A percentile compares a stretch with the other conserved stretches of the same genome.
phyloP scores from a whole-genome alignment of 208 protist genomes.

The Herpetomonas samuelpessoai region DNA sequence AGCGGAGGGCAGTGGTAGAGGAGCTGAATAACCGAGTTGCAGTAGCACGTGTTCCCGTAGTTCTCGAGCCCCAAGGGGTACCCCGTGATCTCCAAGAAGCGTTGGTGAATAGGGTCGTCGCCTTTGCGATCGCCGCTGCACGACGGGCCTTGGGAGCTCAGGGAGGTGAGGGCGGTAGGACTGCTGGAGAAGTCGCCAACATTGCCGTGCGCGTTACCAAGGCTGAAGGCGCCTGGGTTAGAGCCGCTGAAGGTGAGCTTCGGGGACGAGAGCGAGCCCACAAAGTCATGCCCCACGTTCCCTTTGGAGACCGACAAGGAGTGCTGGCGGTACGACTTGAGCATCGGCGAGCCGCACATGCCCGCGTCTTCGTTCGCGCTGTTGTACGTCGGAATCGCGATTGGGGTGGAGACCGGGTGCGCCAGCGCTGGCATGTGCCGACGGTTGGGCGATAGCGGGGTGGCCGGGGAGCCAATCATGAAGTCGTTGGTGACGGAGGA shows the following conservation, averaged over 20 bases:
- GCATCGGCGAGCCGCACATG: constrained; percentile 44
- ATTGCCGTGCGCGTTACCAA: not conserved
- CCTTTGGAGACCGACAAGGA: constrained; percentile 39
- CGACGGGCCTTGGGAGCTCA: not conserved
- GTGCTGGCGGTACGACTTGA: constrained; percentile 66
- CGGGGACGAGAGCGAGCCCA: constrained; percentile 23
- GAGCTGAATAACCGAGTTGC: constrained; percentile 87
- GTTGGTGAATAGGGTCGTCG: constrained; percentile 33
- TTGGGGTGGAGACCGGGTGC: constrained; percentile 15
- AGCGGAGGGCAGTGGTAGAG: constrained; percentile 90
- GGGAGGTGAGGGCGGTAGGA: not conserved
- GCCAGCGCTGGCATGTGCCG: constrained; percentile 17
- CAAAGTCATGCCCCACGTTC: constrained; percentile 3
- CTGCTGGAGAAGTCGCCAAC: not conserved
- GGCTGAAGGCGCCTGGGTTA: constrained; percentile 1
- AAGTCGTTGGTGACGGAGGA: constrained; percentile 22
- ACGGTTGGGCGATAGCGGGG: constrained; percentile 23
- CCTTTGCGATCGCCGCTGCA: not conserved
- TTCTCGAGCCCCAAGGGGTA: constrained; percentile 85
- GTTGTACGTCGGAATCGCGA: constrained; percentile 53
- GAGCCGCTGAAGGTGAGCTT: constrained; percentile 7
- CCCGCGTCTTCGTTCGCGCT: constrained; percentile 25
- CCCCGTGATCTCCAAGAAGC: constrained; percentile 73
- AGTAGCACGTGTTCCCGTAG: constrained; percentile 92
- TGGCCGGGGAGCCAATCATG: constrained; percentile 19